phyloP scores from a whole-genome alignment of 495 filamentous ascomycete genomes.

The Tuber magnatum region DNA sequence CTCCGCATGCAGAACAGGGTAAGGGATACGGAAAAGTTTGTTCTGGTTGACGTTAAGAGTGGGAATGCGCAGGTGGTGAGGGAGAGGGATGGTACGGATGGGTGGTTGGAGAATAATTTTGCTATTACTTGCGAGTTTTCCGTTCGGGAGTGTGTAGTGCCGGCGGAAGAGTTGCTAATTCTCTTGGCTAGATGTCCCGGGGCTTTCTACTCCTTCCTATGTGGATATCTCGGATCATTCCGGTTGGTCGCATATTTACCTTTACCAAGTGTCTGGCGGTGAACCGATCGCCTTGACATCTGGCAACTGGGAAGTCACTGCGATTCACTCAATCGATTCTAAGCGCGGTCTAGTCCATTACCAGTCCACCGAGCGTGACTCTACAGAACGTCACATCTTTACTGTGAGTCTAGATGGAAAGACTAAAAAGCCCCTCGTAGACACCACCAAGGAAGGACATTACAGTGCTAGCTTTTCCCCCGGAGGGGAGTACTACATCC shows the following conservation, averaged over 20 bases:
- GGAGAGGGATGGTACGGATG: slow-evolving; percentile 50
- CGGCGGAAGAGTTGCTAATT: slow-evolving; percentile 13
- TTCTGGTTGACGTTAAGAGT: slow-evolving; percentile 45
- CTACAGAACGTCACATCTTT: slow-evolving; percentile 44
- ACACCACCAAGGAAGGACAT: slow-evolving; percentile 46
- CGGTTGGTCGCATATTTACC: slow-evolving; percentile 53
- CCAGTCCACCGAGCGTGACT: slow-evolving; percentile 50
- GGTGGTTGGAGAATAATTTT: slow-evolving; percentile 52
- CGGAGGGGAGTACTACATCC: slow-evolving; percentile 51
- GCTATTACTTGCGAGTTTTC: slow-evolving; percentile 44
- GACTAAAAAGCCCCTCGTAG: slow-evolving; percentile 48
- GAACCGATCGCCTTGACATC: slow-evolving; percentile 48
- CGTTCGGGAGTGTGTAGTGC: background rate
- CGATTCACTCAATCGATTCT: slow-evolving; percentile 49
- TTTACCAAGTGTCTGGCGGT: slow-evolving; percentile 48
- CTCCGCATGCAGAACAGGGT: slow-evolving; percentile 55
- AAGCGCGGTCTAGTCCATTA: slow-evolving; percentile 51
- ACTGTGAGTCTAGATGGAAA: slow-evolving; percentile 41
- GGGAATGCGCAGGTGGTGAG: slow-evolving; percentile 44
- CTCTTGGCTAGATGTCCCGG: slow-evolving; percentile 40
- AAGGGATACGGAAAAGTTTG: slow-evolving; percentile 51
- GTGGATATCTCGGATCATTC: slow-evolving; percentile 52
- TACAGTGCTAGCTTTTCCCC: slow-evolving; percentile 54
- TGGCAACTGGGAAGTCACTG: slow-evolving; percentile 52
- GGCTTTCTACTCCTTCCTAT: slow-evolving; percentile 44